Conservation (phyloP, 768 basidiomycete species). For the Lyophyllum semitale region DNA sequence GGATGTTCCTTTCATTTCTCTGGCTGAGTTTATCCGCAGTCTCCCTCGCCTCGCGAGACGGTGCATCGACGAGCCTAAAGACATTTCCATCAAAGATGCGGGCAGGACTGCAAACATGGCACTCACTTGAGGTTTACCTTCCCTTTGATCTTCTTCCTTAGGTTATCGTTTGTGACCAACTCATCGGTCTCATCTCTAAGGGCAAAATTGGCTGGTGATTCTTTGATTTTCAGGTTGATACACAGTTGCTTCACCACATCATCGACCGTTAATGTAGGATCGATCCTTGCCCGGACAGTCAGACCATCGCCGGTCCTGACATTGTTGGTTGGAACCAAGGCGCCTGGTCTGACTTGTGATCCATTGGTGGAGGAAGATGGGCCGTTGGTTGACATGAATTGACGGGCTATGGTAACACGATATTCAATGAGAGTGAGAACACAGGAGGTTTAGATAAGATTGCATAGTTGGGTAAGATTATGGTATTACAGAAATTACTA, state of each 20-base stretch:
- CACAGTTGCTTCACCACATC: constrained; percentile 87
- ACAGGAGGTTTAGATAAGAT: neutral
- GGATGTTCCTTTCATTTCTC: constrained; percentile 61
- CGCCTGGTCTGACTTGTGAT: constrained; percentile 39
- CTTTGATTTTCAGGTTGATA: constrained; percentile 76
- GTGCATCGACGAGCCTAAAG: constrained; percentile 74
- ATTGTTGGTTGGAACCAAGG: constrained; percentile 80
- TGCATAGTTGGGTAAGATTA: neutral
- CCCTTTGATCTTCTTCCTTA: constrained; percentile 77
- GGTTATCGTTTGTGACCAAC: constrained; percentile 84
- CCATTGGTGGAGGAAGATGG: constrained; percentile 37
- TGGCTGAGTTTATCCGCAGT: constrained; percentile 68
- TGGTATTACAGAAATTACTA: constrained; percentile 2
- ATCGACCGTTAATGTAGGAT: constrained; percentile 79
- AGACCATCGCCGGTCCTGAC: constrained; percentile 76
- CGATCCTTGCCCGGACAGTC: constrained; percentile 82
- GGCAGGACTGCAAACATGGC: neutral
- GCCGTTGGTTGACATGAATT: constrained; percentile 18
- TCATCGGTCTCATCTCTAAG: constrained; percentile 83
- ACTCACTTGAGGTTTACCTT: constrained; percentile 79
- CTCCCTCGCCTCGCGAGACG: constrained; percentile 77
- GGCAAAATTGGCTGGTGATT: constrained; percentile 71
- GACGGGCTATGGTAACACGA: constrained; percentile 6
- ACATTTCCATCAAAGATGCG: neutral
- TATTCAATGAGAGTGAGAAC: neutral